These are phyloP conservation scores for Pichia deserticola DNA, from an alignment of 805 yeast species.

Conservation along the genomic window DNA sequence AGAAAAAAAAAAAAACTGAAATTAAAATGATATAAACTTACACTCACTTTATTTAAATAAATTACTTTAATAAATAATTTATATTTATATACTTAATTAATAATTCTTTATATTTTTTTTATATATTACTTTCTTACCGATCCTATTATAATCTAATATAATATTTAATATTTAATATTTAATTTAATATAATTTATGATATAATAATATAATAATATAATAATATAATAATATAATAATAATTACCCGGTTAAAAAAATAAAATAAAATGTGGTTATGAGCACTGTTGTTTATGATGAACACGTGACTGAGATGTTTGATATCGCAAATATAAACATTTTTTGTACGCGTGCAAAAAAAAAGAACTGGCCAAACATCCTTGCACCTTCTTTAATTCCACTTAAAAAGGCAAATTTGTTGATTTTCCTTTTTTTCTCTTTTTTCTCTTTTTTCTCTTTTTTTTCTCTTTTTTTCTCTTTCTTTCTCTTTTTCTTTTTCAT, in stretches of 20 bases:
- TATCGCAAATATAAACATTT: no score
- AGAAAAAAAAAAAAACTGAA: no score
- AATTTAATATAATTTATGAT: not conserved
- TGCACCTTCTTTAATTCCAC: not conserved
- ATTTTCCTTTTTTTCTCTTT: slow-evolving; percentile 13
- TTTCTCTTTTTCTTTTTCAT: not conserved
- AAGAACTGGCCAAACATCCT: not conserved
- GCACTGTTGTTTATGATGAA: no score
- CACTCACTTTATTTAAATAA: no score
- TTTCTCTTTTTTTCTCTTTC: slow-evolving; percentile 4
- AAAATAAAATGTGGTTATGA: no score
- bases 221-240: not conserved
- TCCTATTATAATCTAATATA: not conserved
- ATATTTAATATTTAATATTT: not conserved
- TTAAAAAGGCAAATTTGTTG: slow-evolving; percentile 21
- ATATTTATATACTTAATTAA: no score
- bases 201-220: not conserved
- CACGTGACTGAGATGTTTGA: no score
- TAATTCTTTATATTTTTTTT: not conserved
- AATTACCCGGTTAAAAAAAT: no score
- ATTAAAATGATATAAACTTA: no score
- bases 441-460: not conserved
- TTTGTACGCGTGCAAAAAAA: not conserved
- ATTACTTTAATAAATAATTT: no score
- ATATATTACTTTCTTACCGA: not conserved